Evolutionary conservation across 805 yeast genomes (phyloP), one percentile per base, ranked within the genome.

Genomic region (Starmerella ratchasimensis): DNA sequence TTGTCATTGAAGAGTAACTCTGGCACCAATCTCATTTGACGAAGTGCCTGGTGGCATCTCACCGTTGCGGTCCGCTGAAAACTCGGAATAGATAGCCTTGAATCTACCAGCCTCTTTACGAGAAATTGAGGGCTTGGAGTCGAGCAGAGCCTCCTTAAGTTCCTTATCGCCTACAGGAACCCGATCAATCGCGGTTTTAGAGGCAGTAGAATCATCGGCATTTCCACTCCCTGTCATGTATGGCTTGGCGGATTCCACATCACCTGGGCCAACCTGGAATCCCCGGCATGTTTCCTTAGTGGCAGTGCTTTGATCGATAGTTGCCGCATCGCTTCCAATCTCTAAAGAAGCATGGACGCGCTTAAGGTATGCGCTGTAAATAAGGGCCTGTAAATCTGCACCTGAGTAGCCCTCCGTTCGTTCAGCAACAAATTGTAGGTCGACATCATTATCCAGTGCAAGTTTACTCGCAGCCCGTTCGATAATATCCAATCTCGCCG

Each of bases 301-400:
- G 28, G 26, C 2, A 36, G 33, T 15, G 43, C 44, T 21, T 29
- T 25, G 14, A 3, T 19, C 15, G 3, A 7, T 22, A 4, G 7
- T 15, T 4, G 7, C 28, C 32, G 27, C 16, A 7, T 14, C 32
- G 4, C 13, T 35, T 5, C 19, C 25, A 3, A 28, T 31, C 38
- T 69, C 67, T 31, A 68, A 65, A 4, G 60, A 53, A 10, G 69
- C 72, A 47, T 84, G 68, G 46, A 69, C 74, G 11, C 94, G 93
- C 48, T 76, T 77, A 54, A 88, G 64, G 56, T 86, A 83, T 0
- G 96, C 94, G 58, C 83, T 90, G 57, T 84, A 88, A 28, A 84
- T 76, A 34, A 88, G 58, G 0, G 95, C 95, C 58, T 86, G 97
- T 54, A 88, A 62, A 59, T 88, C 98, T 0, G 98, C 98, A 13